phyloP scores from a whole-genome alignment of 495 filamentous ascomycete species.

The Neurospora sp. region DNA sequence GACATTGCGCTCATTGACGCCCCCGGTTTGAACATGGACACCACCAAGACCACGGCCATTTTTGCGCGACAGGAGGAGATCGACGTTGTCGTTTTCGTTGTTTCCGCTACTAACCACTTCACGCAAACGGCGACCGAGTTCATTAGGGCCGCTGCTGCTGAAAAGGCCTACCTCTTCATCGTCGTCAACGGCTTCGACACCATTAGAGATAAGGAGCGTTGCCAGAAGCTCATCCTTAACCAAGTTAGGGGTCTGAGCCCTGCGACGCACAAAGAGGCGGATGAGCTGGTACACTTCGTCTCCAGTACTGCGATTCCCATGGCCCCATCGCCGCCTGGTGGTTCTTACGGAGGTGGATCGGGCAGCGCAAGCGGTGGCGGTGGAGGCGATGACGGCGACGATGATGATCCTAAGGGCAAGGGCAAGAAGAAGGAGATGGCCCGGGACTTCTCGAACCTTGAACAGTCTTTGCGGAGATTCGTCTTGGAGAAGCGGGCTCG shows the following conservation, averaged over 20 bases:
- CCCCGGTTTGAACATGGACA: constrained; percentile 89
- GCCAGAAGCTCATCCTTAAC: constrained; percentile 81
- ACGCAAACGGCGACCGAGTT: constrained; percentile 94
- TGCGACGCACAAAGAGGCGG: constrained; percentile 82
- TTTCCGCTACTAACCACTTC: constrained; percentile 95
- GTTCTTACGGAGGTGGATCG: constrained; percentile 49
- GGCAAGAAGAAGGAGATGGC: constrained; percentile 81
- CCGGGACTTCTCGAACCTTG: constrained; percentile 79
- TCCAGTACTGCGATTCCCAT: constrained; percentile 90
- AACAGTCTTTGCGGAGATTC: constrained; percentile 80
- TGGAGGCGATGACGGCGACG: constrained; percentile 45
- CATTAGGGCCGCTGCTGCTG: constrained; percentile 86
- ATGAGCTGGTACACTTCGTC: constrained; percentile 92
- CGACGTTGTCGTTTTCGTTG: constrained; percentile 96
- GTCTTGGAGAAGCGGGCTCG: constrained; percentile 92
- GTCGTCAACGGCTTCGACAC: constrained; percentile 96
- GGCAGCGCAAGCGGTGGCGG: constrained; percentile 47
- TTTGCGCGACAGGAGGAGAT: constrained; percentile 98
- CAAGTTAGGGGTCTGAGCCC: constrained; percentile 79
- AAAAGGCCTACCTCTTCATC: constrained; percentile 98
- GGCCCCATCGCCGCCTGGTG: constrained; percentile 42
- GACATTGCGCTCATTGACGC: constrained; percentile 98
- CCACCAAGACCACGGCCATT: constrained; percentile 89
- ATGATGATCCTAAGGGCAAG: constrained; percentile 69
- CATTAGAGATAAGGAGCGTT: constrained; percentile 76